Percentiles rank a stretch among this genome's conserved stretches.
Conservation (phyloP, 108 stramenopile genomes). For the Skeletonema marinoi region DNA sequence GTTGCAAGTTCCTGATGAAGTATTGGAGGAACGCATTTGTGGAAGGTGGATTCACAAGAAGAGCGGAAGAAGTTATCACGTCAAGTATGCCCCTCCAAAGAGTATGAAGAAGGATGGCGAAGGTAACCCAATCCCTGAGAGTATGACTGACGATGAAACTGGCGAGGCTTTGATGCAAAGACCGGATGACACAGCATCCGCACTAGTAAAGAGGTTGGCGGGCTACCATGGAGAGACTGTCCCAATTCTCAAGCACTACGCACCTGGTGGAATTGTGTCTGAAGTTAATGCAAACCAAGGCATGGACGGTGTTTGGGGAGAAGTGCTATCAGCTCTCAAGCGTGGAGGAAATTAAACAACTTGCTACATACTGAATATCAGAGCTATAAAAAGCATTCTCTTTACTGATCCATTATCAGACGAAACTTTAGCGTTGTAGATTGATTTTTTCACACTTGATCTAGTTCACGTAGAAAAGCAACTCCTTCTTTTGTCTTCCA, state of each 20-base stretch:
- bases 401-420: no score
- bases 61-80: constrained; percentile 95
- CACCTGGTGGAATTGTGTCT: constrained; percentile 78
- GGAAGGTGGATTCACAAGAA: constrained; percentile 96
- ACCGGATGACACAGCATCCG: constrained; percentile 93
- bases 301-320: constrained; percentile 62
- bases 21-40: constrained; percentile 96
- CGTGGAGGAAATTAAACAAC: no score
- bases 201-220: constrained; percentile 87
- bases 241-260: constrained; percentile 96
- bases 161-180: constrained; percentile 97
- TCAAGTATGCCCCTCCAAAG: constrained; percentile 94
- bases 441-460: no score
- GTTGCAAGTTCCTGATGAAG: constrained; percentile 93
- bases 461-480: constrained; percentile 1
- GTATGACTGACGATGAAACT: constrained; percentile 93
- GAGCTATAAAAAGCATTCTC: no score
- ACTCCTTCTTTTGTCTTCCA: constrained; percentile 33
- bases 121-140: constrained; percentile 69
- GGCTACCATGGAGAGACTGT: constrained; percentile 96
- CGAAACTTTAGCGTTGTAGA: no score
- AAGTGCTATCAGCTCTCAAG: no score
- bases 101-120: constrained; percentile 69
- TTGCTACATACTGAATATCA: no score
- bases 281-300: constrained; percentile 72